Evolutionary conservation across 352 stramenopile genomes (phyloP), one percentile per base, ranked within the genome.

Genomic region (Phytopythium mirpurense): DNA sequence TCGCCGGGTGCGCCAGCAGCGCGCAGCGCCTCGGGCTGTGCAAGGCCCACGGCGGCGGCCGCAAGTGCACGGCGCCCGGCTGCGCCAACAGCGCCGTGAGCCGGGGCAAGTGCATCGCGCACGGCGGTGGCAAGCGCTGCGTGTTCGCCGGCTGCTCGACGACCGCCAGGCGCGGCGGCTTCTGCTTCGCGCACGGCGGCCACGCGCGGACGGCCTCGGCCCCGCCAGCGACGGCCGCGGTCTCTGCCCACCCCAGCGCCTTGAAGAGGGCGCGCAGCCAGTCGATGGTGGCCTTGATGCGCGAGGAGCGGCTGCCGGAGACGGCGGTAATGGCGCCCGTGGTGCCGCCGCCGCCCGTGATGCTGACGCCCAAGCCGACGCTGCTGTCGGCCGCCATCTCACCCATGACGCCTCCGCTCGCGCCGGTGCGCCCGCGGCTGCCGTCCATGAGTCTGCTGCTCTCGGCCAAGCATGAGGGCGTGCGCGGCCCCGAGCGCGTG

Each of bases 181-280:
- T 68, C 52, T 94, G 84, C 67, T 92, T 94, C 66, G 82, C 82
- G 15, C 84, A 94, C 37, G 84, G 84, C 21, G 82, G 82, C n/a
- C 45, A 34, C 16, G 43, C 43, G 10, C 43, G 24, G n/a, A 4
- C 43, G 18, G 8, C 12, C 10, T 27, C 41, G 21, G 21, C 23
- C 6, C n/a, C 27, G n/a, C 38, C 1, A 27, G n/a, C 18, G 26
- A 23, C 3, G 21, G 21, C 15, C 11, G 23, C 21, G n/a, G 10
- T 1, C n/a, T 47, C 21, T 10, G 21, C 9, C 9, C 2, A 2
- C 12, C 0, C 34, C 34, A 38, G 14, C 34, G n/a, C 14, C 34
- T 7, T n/a, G 12, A 38, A 38, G 34, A 38, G 34, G 2, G 14
- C 34, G 34, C 34, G 34, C 12, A 38, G 34, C 34, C 18, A 38